These are phyloP conservation scores for Myriangium duriaei DNA, from an alignment of 2,329 filamentous ascomycete genomes.

Conservation along the genomic window DNA sequence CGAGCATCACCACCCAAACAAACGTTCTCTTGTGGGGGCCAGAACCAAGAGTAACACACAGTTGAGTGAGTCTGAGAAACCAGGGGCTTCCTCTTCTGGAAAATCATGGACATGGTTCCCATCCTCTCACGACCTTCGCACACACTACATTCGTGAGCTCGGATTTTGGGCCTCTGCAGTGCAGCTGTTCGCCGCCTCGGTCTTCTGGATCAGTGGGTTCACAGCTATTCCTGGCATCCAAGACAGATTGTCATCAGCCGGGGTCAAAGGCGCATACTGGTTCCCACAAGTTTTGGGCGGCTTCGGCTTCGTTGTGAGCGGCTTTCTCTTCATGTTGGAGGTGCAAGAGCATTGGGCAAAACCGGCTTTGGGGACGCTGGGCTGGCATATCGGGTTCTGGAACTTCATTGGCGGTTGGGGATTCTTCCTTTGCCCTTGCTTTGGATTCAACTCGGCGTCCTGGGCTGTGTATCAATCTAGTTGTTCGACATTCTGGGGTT, in stretches of 20 bases:
- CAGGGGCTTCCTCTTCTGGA: not conserved
- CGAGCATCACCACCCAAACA: constrained; percentile 26
- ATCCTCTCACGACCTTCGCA: constrained; percentile 41
- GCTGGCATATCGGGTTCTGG: constrained; percentile 57
- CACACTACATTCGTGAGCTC: constrained; percentile 49
- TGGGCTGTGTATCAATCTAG: constrained; percentile 19
- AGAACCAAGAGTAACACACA: constrained; percentile 7
- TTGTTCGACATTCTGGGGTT: constrained; percentile 18
- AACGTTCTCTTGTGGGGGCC: constrained; percentile 21
- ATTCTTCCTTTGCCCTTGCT: constrained; percentile 18
- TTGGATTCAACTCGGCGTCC: constrained; percentile 16
- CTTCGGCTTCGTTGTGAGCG: constrained; percentile 47
- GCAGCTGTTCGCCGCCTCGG: constrained; percentile 46
- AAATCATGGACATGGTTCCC: constrained; percentile 48
- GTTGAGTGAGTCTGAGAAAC: too few relatives aligned
- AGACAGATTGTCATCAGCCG: constrained; percentile 35
- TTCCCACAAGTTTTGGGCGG: constrained; percentile 51
- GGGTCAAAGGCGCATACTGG: constrained; percentile 48
- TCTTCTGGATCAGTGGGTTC: constrained; percentile 54
- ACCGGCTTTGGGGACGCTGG: constrained; percentile 43
- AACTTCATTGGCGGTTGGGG: constrained; percentile 52
- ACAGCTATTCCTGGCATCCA: constrained; percentile 47
- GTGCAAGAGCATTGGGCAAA: constrained; percentile 52
- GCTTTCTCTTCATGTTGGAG: constrained; percentile 51
- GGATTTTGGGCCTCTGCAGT: constrained; percentile 49